Percentiles rank a stretch among this genome's conserved stretches.
Evolutionary conservation across 495 filamentous ascomycete genomes (phyloP).

Genomic region (Penicillium dipodomyicola): DNA sequence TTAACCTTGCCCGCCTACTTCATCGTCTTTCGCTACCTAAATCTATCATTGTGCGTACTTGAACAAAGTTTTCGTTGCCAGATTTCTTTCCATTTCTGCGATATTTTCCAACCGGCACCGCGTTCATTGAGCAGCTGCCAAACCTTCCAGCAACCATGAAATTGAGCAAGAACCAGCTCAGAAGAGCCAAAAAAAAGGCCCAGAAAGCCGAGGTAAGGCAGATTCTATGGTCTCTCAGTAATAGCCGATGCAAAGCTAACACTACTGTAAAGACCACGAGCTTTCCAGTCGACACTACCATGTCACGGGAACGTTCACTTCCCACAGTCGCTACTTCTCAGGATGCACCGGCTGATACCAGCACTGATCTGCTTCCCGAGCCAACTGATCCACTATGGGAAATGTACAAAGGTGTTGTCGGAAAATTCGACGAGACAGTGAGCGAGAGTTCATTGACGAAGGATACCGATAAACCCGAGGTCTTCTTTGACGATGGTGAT

Average conservation of each 20-base stretch:
- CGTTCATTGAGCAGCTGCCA: not conserved
- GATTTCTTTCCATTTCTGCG: not conserved
- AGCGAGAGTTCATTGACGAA: conserved; percentile 59
- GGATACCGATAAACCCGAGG: conserved; percentile 78
- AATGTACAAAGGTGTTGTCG: conserved; percentile 77
- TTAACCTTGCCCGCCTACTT: not conserved
- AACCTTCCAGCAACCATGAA: conserved; percentile 40
- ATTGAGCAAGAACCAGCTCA: conserved; percentile 79
- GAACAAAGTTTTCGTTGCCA: not conserved
- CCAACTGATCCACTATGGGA: conserved; percentile 74
- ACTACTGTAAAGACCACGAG: conserved; percentile 9
- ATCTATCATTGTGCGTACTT: not conserved
- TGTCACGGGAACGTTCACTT: not conserved
- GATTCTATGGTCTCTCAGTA: not conserved
- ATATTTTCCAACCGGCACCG: too few relatives aligned
- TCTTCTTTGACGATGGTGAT: conserved; percentile 82
- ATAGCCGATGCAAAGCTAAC: conserved; percentile 10
- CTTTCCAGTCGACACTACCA: conserved; percentile 7
- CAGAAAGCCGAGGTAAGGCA: conserved; percentile 51
- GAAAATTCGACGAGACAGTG: conserved; percentile 63
- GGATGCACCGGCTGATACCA: conserved; percentile 31
- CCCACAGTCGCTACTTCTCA: conserved; percentile 20
- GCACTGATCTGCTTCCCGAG: conserved; percentile 44
- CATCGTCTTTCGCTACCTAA: too few relatives aligned
- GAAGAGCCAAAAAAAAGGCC: conserved; percentile 87